Conservation (phyloP, 164 flowering plant genomes). For the Sextonia rubra region DNA sequence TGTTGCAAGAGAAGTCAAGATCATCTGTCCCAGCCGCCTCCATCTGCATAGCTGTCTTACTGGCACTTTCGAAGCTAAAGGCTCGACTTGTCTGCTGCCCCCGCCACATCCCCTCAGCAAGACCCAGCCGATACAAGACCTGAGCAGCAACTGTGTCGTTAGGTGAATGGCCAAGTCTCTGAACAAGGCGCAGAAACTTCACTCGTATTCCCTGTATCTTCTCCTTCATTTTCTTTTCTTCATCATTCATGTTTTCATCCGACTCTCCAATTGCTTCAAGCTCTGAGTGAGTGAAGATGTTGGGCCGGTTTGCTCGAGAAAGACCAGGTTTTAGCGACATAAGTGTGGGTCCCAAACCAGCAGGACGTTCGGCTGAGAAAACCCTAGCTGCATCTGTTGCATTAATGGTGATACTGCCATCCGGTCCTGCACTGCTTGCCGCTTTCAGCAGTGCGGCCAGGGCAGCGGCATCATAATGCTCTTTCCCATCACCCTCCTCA, state of each 20-base stretch:
- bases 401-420: conserved; percentile 39
- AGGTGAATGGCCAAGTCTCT: conserved; percentile 68
- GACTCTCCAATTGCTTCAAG: conserved; percentile 30
- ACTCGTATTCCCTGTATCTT: conserved; percentile 69
- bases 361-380: conserved; percentile 89
- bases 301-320: conserved; percentile 46
- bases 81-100: conserved; percentile 47
- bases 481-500: conserved; percentile 74
- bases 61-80: conserved; percentile 70
- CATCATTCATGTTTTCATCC: conserved; percentile 59
- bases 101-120: conserved; percentile 40
- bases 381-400: conserved; percentile 68
- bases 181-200: conserved; percentile 79
- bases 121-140: conserved; percentile 73
- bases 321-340: conserved; percentile 50
- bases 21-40: conserved; percentile 59
- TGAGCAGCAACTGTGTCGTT: conserved; percentile 80
- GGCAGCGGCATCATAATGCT: conserved; percentile 88
- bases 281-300: conserved; percentile 35
- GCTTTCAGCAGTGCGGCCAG: conserved; percentile 94
- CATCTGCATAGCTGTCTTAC: conserved; percentile 52
- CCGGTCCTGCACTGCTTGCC: conserved; percentile 27
- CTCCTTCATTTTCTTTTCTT: conserved; percentile 71
- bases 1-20: conserved; percentile 66
- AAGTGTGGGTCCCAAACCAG: conserved; percentile 77